phyloP scores from a whole-genome alignment of 371 early-diverging fungal species.

The Apophysomyces ossiformis region DNA sequence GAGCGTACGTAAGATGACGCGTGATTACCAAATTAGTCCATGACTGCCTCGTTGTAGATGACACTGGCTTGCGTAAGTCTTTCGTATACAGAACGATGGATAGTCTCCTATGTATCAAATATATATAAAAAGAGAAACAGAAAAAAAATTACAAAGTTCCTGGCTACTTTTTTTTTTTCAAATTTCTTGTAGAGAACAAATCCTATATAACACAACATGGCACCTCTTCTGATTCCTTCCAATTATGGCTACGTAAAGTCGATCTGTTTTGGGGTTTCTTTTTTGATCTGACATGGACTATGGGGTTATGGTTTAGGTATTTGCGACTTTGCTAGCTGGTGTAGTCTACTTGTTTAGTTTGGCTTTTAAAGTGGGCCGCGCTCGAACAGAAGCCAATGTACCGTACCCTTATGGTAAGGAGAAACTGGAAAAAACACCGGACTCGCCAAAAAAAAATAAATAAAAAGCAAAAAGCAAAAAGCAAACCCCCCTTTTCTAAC shows the following conservation, averaged over 20 bases:
- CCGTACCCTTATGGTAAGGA: conserved; percentile 65
- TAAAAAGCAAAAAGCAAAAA: no score
- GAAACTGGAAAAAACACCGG: no score
- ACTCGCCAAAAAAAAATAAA: neutral
- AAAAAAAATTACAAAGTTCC: conserved; percentile 5
- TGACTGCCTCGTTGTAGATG: neutral
- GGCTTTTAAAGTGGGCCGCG: conserved; percentile 54
- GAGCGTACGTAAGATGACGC: neutral
- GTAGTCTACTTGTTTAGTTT: conserved; percentile 51
- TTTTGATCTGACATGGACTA: neutral
- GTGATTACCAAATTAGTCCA: neutral
- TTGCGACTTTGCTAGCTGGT: conserved; percentile 46
- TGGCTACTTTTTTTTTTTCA: neutral
- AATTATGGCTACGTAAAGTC: conserved; percentile 68
- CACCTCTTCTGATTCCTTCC: conserved; percentile 50
- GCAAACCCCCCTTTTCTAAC: neutral
- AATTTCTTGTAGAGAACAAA: neutral
- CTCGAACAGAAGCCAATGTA: conserved; percentile 63
- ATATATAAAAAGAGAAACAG: neutral
- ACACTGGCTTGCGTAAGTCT: neutral
- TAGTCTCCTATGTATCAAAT: neutral
- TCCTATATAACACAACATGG: conserved; percentile 29
- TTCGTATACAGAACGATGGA: neutral
- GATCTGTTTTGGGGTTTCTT: neutral
- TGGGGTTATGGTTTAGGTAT: conserved; percentile 29